Evolutionary conservation across 192 early-diverging fungal genomes (phyloP).

Genomic region (Tieghemiomyces parasiticus): DNA sequence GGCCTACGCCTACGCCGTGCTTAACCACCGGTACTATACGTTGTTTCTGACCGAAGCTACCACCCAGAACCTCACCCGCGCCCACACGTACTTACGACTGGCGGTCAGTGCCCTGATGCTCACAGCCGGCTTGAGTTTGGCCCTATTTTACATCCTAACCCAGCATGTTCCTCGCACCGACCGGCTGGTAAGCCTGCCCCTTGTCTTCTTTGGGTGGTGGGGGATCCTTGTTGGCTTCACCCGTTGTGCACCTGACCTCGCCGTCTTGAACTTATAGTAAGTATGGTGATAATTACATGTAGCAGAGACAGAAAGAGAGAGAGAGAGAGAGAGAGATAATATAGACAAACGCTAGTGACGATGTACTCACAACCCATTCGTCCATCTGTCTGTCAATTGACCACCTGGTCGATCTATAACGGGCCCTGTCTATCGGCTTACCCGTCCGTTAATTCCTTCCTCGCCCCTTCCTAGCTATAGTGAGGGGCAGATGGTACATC

Average conservation of each 20-base stretch:
- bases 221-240: neutral
- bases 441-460: no score
- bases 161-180: neutral
- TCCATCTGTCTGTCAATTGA: no score
- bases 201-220: constrained; percentile 6
- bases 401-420: no score
- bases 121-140: neutral
- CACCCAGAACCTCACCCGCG: neutral
- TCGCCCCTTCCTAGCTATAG: neutral
- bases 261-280: neutral
- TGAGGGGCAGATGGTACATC: neutral
- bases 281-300: neutral
- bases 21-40: constrained; percentile 8
- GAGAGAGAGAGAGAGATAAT: no score
- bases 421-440: no score
- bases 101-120: neutral
- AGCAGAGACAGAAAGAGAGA: no score
- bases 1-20: constrained; percentile 1
- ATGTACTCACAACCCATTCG: no score
- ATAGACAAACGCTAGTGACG: no score
- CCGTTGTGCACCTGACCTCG: constrained; percentile 1
- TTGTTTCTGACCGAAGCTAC: neutral
- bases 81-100: constrained; percentile 1
- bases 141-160: neutral
- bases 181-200: neutral